Percentiles rank a stretch among this genome's conserved stretches.
phyloP scores from a whole-genome alignment of 2,329 filamentous ascomycete species.

The Neodidymelliopsis sp. region DNA sequence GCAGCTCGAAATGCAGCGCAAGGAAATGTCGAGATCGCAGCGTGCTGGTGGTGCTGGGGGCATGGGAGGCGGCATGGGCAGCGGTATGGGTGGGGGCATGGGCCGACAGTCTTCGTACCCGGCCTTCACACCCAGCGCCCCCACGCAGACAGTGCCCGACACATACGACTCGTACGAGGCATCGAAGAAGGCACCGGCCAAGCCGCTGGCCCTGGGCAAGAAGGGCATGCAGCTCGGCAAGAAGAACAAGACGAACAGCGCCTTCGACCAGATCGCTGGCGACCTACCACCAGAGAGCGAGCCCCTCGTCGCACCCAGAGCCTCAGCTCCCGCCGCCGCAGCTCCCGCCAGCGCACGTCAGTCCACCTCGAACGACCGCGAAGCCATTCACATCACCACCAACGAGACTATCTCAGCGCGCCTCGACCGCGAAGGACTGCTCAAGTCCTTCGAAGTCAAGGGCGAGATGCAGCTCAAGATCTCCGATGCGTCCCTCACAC shows the following conservation, averaged over 20 bases:
- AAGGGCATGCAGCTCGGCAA: constrained; percentile 99
- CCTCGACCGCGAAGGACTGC: constrained; percentile 83
- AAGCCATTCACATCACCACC: constrained; percentile 87
- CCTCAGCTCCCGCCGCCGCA: constrained; percentile 58
- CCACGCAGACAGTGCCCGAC: constrained; percentile 72
- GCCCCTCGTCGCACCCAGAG: constrained; percentile 71
- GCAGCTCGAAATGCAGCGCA: constrained; percentile 98
- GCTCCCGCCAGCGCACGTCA: constrained; percentile 64
- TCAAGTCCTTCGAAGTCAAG: constrained; percentile 87
- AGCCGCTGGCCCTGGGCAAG: constrained; percentile 81
- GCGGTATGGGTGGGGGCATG: constrained; percentile 53
- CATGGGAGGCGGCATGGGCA: constrained; percentile 48
- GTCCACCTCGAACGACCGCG: constrained; percentile 75
- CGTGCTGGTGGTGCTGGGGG: constrained; percentile 53
- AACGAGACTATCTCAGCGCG: constrained; percentile 91
- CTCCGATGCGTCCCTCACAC: constrained; percentile 85
- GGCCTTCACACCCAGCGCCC: constrained; percentile 82
- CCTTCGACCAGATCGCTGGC: constrained; percentile 93
- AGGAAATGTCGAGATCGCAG: constrained; percentile 84
- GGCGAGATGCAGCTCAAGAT: constrained; percentile 93
- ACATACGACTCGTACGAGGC: constrained; percentile 96
- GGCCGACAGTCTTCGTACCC: constrained; percentile 83
- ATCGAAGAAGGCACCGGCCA: constrained; percentile 88
- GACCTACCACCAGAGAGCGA: constrained; percentile 90
- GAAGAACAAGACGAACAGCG: constrained; percentile 96